Base-by-base conservation (phyloP, 331 rosid species). In the Rosa hybrid region DNA sequence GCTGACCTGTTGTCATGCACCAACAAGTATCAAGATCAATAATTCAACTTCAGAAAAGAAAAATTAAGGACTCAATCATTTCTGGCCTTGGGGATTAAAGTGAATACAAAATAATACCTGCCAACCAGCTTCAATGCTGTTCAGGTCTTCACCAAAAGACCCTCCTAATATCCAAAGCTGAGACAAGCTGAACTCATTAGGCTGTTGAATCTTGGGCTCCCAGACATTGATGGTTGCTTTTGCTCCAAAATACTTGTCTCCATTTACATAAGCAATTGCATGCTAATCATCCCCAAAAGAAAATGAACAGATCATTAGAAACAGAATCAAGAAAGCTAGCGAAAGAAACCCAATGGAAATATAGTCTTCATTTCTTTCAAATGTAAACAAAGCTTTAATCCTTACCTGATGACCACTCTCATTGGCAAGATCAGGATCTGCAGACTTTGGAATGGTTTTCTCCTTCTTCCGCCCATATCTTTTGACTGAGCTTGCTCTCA, bases 71-170 rank as follows among this genome's bases (percentile, higher is more conserved):
- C 21, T 56, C 51, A 50, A 73, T 38, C 13, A 81, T 8, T 56
- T 68, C 57, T 18, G 68, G 69, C 13, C 25, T 72, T 14, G 44
- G 10, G 16, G 27, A 48, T 70, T 62, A 8, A 0, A n/a, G 50
- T 48, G 9, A 42, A 48, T 9, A 67, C 7, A 16, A 50, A 16
- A 50, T 23, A 21, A 50, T 89, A 95, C 99, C 98, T 96, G 99
- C 99, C 99, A 96, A 59, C 99, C 99, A 80, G 99, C 99, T 91
- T 96, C 99, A 82, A 96, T 96, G 90, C 99, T 96, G 89, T 96
- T 96, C n/a, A 96, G 93, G 85, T 96, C 99, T 90, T 96, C 87
- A 79, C 99, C 99, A 75, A 96, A 96, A 51, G 99, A 90, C 62
- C 99, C 99, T 79, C 99, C 99, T 72, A 96, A 80, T 69, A 96